Conservation (phyloP, 352 stramenopile genomes). For the Phytophthora litchii region DNA sequence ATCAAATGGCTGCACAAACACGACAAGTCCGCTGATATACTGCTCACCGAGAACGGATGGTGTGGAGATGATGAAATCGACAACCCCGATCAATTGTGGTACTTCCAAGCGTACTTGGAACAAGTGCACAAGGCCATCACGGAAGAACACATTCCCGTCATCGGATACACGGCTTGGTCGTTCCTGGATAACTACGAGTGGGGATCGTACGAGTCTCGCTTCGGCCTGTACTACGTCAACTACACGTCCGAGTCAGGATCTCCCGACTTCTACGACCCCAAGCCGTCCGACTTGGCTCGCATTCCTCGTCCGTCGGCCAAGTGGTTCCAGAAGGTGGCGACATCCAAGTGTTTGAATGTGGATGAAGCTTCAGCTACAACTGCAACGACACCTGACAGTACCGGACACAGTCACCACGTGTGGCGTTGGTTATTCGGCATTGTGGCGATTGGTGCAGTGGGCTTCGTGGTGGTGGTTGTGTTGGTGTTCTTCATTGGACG, state of each 20-base stretch:
- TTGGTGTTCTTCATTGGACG: slow-evolving; percentile 26
- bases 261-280: slow-evolving; percentile 23
- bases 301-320: slow-evolving; percentile 44
- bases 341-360: slow-evolving; percentile 25
- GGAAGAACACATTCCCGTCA: slow-evolving; percentile 30
- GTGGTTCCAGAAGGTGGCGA: slow-evolving; percentile 37
- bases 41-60: slow-evolving; percentile 68
- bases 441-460: slow-evolving; percentile 22
- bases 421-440: slow-evolving; percentile 34
- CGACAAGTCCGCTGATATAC: slow-evolving; percentile 43
- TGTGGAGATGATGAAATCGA: slow-evolving; percentile 57
- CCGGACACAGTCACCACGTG: slow-evolving; percentile 24
- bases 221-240: slow-evolving; percentile 60
- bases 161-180: slow-evolving; percentile 35
- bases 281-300: slow-evolving; percentile 33
- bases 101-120: slow-evolving; percentile 46
- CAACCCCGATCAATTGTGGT: slow-evolving; percentile 44
- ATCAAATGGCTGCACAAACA: slow-evolving; percentile 61
- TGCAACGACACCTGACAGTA: slow-evolving; percentile 4
- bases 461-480: slow-evolving; percentile 27
- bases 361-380: slow-evolving; percentile 13
- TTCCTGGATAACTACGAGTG: slow-evolving; percentile 39
- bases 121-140: slow-evolving; percentile 49
- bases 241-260: slow-evolving; percentile 39
- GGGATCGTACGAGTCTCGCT: slow-evolving; percentile 44